These are phyloP conservation scores for Vaccinium darrowii DNA, from an alignment of 148 eudicot genomes.

Conservation along the genomic window DNA sequence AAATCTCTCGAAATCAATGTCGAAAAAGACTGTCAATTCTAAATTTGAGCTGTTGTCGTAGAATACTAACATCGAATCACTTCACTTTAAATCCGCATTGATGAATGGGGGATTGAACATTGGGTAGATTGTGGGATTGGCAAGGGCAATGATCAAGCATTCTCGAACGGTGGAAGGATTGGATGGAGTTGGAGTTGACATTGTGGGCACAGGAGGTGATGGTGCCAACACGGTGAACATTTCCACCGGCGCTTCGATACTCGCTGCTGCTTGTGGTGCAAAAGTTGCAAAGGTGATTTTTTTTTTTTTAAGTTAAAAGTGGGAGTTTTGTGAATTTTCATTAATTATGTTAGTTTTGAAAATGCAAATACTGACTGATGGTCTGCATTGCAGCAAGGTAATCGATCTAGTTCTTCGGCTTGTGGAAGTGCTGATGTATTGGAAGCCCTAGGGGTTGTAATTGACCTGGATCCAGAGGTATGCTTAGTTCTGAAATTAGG, in stretches of 20 bases:
- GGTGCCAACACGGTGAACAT: conserved; percentile 98
- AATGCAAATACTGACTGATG: not conserved
- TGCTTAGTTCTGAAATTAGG: conserved; percentile 13
- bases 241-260: conserved; percentile 91
- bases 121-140: conserved; percentile 83
- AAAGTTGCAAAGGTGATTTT: conserved; percentile 87
- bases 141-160: conserved; percentile 91
- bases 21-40: not conserved
- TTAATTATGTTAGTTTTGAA: not conserved
- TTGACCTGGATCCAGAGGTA: conserved; percentile 90
- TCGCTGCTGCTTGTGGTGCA: conserved; percentile 95
- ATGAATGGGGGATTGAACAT: not conserved
- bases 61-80: not conserved
- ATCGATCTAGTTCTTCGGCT: conserved; percentile 94
- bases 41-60: not conserved
- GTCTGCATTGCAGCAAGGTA: conserved; percentile 76
- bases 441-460: conserved; percentile 82
- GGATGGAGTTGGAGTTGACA: conserved; percentile 67
- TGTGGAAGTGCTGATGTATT: conserved; percentile 99
- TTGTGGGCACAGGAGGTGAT: conserved; percentile 99
- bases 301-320: not conserved
- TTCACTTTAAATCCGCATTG: not conserved
- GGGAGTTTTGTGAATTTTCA: not conserved
- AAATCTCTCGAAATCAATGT: not conserved
- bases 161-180: conserved; percentile 69